Evolutionary conservation across 495 filamentous ascomycete species (phyloP).

Genomic region (Neohortaea acidophila): DNA sequence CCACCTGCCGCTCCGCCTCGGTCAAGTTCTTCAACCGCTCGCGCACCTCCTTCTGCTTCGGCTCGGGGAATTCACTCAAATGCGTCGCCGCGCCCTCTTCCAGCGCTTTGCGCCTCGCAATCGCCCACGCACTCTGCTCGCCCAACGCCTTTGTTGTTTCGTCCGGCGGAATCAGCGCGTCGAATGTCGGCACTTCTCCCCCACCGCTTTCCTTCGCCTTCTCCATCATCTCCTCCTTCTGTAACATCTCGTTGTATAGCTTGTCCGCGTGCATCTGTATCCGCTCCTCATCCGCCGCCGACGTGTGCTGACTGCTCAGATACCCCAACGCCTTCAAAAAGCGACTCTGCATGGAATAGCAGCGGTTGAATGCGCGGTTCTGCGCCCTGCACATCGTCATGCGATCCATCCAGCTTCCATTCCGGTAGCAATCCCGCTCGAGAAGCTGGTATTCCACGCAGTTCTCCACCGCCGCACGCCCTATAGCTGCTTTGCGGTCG

Average conservation of each 20-base stretch:
- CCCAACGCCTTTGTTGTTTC: constrained; percentile 11
- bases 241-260: constrained; percentile 70
- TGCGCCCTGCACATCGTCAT: constrained; percentile 61
- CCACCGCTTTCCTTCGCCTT: constrained; percentile 38
- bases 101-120: constrained; percentile 1
- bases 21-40: constrained; percentile 20
- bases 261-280: constrained; percentile 94
- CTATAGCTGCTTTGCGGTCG: constrained; percentile 60
- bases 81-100: constrained; percentile 12
- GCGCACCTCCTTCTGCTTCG: constrained; percentile 18
- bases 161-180: constrained; percentile 12
- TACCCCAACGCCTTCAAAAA: constrained; percentile 89
- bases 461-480: constrained; percentile 77
- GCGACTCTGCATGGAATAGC: constrained; percentile 71
- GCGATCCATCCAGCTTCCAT: constrained; percentile 41
- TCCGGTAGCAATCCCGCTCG: constrained; percentile 58
- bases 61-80: constrained; percentile 8
- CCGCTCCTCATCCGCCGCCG: constrained; percentile 57
- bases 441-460: constrained; percentile 72
- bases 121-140: constrained; percentile 11
- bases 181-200: constrained; percentile 15
- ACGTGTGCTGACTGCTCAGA: constrained; percentile 46
- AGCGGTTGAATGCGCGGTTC: constrained; percentile 56
- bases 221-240: constrained; percentile 53
- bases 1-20: constrained; percentile 21